Base-by-base conservation (phyloP, 2,329 filamentous ascomycete genomes). In the Aspergillus novofumigatus region DNA sequence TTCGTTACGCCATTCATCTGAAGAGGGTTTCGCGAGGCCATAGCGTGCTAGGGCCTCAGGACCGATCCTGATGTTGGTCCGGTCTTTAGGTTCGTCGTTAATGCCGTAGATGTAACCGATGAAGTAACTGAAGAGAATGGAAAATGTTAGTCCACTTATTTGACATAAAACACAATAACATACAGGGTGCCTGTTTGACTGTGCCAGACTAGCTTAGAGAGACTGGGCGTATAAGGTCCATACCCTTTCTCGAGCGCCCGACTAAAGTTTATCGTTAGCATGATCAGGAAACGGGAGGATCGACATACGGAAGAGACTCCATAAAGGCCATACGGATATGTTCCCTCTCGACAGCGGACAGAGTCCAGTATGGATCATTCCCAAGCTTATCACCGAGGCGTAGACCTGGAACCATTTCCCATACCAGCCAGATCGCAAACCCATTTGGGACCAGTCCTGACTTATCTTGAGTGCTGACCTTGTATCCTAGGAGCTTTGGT, bases 321-420 rank as follows among this genome's bases (percentile, higher is more conserved):
- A 54, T 51, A 51, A 57, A 57, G 55, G 45, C 52, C 52, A 38
- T 54, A 54, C 55, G 35, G 55, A 54, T 48, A 47, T 51, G 35
- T 54, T 57, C 55, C 38, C 55, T 57, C 52, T 54, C 52, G 29
- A 47, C 47, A 50, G 35, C 51, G 47, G 55, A 44, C 25, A 55
- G 32, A 55, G 48, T 55, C 54, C 53, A 61, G 52, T 42, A 55
- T 50, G 26, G 49, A 50, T 42, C 41, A 48, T 51, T 35, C 53
- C 42, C 45, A 49, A 51, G 49, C 2, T 17, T 35, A n/a, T 57
- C 44, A 17, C 59, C 57, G 32, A 61, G 57, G 49, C 57, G 51
- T 20, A 59, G 10, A 26, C 59, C 54, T 48, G 59, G 59, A 4
- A 61, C 54, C 7, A 56, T 57, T 26, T 59, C 59, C 53, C 52